These are phyloP conservation scores for Ceratocystis huliohia DNA, from an alignment of 2,329 filamentous ascomycete species.

Conservation along the genomic window DNA sequence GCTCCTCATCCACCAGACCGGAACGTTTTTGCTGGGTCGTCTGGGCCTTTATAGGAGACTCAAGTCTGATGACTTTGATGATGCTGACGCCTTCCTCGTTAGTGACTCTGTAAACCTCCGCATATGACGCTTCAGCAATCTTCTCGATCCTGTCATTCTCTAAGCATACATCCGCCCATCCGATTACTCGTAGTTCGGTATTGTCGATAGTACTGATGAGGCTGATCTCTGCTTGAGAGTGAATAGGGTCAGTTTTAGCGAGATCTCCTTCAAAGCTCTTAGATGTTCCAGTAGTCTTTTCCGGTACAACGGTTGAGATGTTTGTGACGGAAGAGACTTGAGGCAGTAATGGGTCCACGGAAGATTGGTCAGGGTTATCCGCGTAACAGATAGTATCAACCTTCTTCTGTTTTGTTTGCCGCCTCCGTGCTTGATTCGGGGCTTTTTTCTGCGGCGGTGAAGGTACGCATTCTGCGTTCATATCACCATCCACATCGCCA, in stretches of 20 bases:
- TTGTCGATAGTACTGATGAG: slow-evolving; percentile 18
- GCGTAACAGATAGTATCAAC: not conserved
- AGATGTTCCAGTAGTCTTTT: not conserved
- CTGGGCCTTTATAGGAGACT: slow-evolving; percentile 44
- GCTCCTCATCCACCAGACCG: slow-evolving; percentile 46
- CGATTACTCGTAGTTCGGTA: slow-evolving; percentile 32
- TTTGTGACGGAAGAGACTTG: not conserved
- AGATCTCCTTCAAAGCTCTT: not conserved
- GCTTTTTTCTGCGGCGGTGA: not conserved
- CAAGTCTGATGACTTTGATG: slow-evolving; percentile 50
- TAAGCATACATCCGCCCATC: slow-evolving; percentile 47
- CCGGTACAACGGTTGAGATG: not conserved
- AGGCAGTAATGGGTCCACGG: not conserved
- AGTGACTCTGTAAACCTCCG: slow-evolving; percentile 51
- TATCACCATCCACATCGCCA: not conserved
- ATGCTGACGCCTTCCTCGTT: slow-evolving; percentile 49
- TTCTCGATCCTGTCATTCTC: slow-evolving; percentile 43
- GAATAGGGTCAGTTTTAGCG: not conserved
- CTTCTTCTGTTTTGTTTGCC: not conserved
- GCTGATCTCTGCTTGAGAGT: slow-evolving; percentile 2
- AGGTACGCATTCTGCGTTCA: not conserved
- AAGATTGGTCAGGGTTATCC: not conserved
- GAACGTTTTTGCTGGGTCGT: slow-evolving; percentile 44
- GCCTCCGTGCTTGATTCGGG: not conserved
- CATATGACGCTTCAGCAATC: slow-evolving; percentile 54